Conservation (phyloP, 768 basidiomycete species). For the Russula sp. region DNA sequence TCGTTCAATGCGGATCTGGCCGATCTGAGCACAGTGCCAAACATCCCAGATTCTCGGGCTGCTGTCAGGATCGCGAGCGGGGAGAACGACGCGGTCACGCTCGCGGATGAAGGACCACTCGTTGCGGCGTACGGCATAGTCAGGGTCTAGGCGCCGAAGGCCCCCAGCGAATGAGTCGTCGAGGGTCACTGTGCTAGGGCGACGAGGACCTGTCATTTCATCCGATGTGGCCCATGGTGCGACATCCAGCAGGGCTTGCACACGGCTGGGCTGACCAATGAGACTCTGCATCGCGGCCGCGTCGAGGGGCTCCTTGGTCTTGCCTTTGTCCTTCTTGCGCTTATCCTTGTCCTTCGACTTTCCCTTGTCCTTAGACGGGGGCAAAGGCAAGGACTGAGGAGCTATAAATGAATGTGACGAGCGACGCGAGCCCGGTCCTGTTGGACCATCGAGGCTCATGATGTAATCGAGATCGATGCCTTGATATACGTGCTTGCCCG, state of each 20-base stretch:
- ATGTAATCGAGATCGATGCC: constrained; percentile 21
- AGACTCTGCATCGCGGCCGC: constrained; percentile 4
- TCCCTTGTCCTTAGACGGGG: constrained; percentile 13
- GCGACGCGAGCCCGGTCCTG: constrained; percentile 10
- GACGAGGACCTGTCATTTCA: constrained; percentile 7
- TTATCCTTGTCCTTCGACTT: constrained; percentile 18
- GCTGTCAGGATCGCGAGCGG: constrained; percentile 15
- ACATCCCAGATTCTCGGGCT: constrained; percentile 12
- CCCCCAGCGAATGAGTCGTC: constrained; percentile 39
- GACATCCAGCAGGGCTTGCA: constrained; percentile 5
- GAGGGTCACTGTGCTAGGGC: constrained; percentile 18
- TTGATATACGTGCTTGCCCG: constrained; percentile 14
- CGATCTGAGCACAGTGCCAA: constrained; percentile 33
- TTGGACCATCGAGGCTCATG: constrained; percentile 10
- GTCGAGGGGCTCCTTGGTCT: not conserved
- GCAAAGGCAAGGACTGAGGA: constrained; percentile 13
- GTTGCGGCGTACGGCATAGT: constrained; percentile 31
- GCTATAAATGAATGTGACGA: constrained; percentile 20
- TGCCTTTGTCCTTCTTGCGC: constrained; percentile 17
- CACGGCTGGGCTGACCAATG: not conserved
- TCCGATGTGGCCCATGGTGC: constrained; percentile 16
- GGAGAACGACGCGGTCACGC: not conserved
- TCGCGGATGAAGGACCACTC: constrained; percentile 17
- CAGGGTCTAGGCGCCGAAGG: constrained; percentile 36
- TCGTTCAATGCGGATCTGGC: constrained; percentile 28